Conservation (phyloP, 352 stramenopile genomes). For the Peronospora destructor region DNA sequence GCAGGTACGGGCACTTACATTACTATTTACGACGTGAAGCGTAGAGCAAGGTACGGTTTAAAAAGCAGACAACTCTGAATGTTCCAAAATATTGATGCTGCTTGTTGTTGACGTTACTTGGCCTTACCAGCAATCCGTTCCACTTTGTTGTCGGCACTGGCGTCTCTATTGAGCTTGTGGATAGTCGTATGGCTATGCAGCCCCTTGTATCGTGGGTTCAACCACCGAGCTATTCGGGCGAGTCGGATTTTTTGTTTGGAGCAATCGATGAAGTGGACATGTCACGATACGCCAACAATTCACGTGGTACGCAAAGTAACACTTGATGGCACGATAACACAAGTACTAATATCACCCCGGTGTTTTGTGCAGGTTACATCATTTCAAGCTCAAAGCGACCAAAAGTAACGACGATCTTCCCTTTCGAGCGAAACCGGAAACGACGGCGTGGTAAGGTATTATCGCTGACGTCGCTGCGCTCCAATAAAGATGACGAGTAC, state of each 20-base stretch:
- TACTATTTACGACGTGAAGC: conserved; percentile 62
- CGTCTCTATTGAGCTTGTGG: conserved; percentile 59
- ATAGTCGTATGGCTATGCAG: conserved; percentile 56
- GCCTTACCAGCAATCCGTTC: conserved; percentile 43
- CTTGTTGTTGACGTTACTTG: conserved; percentile 2
- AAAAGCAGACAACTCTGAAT: neutral
- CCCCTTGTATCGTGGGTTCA: conserved; percentile 59
- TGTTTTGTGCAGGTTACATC: conserved; percentile 29
- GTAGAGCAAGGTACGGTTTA: conserved; percentile 39
- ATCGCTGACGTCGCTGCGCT: conserved; percentile 37
- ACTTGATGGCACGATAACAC: neutral
- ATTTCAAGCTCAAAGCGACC: conserved; percentile 29
- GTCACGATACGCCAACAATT: conserved; percentile 21
- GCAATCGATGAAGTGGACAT: conserved; percentile 44
- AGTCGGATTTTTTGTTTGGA: conserved; percentile 25
- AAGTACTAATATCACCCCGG: neutral
- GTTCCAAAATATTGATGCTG: neutral
- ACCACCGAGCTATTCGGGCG: conserved; percentile 16
- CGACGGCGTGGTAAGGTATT: conserved; percentile 23
- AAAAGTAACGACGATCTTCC: conserved; percentile 43
- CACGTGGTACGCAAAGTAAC: conserved; percentile 21
- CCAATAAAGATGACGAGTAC: conserved; percentile 28
- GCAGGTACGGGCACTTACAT: conserved; percentile 25
- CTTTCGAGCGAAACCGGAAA: conserved; percentile 37
- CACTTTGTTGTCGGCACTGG: conserved; percentile 63